These are phyloP conservation scores for Talaromyces proteolyticus DNA, from an alignment of 495 filamentous ascomycete genomes.

Conservation along the genomic window DNA sequence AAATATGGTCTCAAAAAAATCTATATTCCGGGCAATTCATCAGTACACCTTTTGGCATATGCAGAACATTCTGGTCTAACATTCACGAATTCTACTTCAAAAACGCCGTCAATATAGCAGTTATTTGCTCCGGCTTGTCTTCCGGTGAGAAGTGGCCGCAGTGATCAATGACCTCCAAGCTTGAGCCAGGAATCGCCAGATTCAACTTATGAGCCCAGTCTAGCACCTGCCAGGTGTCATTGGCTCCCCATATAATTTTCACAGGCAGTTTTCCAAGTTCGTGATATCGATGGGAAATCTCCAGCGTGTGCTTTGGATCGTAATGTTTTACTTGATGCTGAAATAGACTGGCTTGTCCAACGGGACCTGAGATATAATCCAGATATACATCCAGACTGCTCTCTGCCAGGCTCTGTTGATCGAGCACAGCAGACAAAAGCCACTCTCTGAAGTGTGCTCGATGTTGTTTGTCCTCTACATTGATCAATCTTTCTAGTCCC, in stretches of 20 bases:
- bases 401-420: conserved; percentile 6
- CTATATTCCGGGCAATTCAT: too few relatives aligned
- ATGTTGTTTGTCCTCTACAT: not conserved
- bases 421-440: conserved; percentile 6
- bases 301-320: conserved; percentile 11
- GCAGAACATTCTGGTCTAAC: too few relatives aligned
- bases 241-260: conserved; percentile 9
- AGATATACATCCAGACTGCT: conserved; percentile 5
- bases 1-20: too few relatives aligned
- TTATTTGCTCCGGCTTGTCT: conserved; percentile 9
- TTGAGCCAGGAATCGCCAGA: conserved; percentile 7
- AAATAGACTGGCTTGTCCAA: conserved; percentile 11
- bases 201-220: conserved; percentile 10
- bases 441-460: conserved; percentile 8
- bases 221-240: conserved; percentile 11
- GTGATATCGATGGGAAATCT: conserved; percentile 5
- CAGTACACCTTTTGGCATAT: too few relatives aligned
- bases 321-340: conserved; percentile 11
- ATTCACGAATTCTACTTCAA: not conserved
- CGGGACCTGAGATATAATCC: conserved; percentile 8
- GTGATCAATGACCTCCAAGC: conserved; percentile 6
- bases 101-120: not conserved
- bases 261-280: conserved; percentile 7
- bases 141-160: conserved; percentile 11
- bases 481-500: conserved; percentile 7